These are phyloP conservation scores for Schizopora paradoxa DNA, from an alignment of 1,284 basidiomycete genomes.

Conservation along the genomic window DNA sequence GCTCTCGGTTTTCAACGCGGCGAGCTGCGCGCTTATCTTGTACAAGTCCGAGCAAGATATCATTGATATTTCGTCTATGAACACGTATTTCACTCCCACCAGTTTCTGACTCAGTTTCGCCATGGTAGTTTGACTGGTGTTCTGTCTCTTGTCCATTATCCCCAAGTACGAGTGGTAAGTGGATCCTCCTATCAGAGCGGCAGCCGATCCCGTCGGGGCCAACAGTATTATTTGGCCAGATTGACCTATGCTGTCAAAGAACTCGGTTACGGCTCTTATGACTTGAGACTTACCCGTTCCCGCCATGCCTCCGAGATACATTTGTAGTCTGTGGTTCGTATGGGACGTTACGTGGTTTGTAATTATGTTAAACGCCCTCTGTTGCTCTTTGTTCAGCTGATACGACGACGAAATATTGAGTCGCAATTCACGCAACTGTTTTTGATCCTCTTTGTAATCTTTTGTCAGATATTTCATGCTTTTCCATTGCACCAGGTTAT, in stretches of 20 bases:
- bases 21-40: slow-evolving; percentile 21
- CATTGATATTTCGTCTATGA: slow-evolving; percentile 37
- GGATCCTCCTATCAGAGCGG: slow-evolving; percentile 31
- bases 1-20: slow-evolving; percentile 9
- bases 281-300: slow-evolving; percentile 41
- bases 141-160: slow-evolving; percentile 22
- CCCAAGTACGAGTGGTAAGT: slow-evolving; percentile 36
- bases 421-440: too few species aligned
- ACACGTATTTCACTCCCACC: slow-evolving; percentile 30
- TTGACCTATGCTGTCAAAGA: slow-evolving; percentile 27
- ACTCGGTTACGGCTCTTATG: slow-evolving; percentile 29
- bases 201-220: slow-evolving; percentile 36
- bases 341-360: slow-evolving; percentile 27
- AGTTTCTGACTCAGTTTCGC: slow-evolving; percentile 17
- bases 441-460: too few species aligned
- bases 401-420: too few species aligned
- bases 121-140: not conserved
- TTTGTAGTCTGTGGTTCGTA: slow-evolving; percentile 24
- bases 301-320: slow-evolving; percentile 35
- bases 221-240: slow-evolving; percentile 26
- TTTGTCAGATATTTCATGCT: too few species aligned
- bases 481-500: too few species aligned
- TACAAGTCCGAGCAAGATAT: slow-evolving; percentile 27
- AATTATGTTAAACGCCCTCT: slow-evolving; percentile 30
- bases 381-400: slow-evolving; percentile 31